Evolutionary conservation across 495 filamentous ascomycete species (phyloP).

Genomic region (Lichenothelia convexa): DNA sequence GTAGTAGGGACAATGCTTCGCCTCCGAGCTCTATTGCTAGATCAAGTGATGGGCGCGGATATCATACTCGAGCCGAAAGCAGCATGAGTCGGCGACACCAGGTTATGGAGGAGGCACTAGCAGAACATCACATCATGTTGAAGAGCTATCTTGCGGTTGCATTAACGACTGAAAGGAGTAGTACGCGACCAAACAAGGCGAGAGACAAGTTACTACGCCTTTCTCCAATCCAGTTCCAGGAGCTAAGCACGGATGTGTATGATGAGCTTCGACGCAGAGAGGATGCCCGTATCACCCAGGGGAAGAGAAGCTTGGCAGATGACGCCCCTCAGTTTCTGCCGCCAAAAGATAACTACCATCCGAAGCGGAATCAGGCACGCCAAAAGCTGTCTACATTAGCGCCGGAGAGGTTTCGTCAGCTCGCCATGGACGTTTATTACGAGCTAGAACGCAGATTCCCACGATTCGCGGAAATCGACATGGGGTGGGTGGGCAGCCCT

Average conservation of each 20-base stretch:
- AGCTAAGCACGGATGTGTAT: conserved; percentile 92
- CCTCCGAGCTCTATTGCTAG: conserved; percentile 74
- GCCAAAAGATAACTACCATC: conserved; percentile 76
- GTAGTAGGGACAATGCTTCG: conserved; percentile 45
- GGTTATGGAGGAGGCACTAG: conserved; percentile 47
- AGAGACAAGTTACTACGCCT: conserved; percentile 82
- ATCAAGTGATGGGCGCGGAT: conserved; percentile 52
- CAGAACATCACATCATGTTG: conserved; percentile 66
- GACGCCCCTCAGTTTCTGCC: conserved; percentile 50
- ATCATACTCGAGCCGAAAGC: conserved; percentile 42
- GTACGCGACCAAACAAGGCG: conserved; percentile 64
- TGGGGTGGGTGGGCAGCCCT: conserved; percentile 51
- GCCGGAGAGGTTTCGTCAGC: conserved; percentile 64
- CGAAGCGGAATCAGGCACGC: conserved; percentile 88
- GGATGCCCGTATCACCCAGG: conserved; percentile 31
- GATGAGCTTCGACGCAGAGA: conserved; percentile 85
- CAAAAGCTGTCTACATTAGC: conserved; percentile 83
- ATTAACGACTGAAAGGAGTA: conserved; percentile 54
- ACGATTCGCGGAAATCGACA: conserved; percentile 47
- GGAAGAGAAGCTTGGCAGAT: conserved; percentile 28
- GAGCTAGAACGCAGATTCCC: conserved; percentile 86
- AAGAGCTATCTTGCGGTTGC: conserved; percentile 56
- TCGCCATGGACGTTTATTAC: conserved; percentile 89
- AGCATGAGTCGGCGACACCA: conserved; percentile 24
- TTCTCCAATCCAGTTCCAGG: conserved; percentile 82